phyloP scores from a whole-genome alignment of 2,329 filamentous ascomycete genomes.

The Exophiala calicioides region DNA sequence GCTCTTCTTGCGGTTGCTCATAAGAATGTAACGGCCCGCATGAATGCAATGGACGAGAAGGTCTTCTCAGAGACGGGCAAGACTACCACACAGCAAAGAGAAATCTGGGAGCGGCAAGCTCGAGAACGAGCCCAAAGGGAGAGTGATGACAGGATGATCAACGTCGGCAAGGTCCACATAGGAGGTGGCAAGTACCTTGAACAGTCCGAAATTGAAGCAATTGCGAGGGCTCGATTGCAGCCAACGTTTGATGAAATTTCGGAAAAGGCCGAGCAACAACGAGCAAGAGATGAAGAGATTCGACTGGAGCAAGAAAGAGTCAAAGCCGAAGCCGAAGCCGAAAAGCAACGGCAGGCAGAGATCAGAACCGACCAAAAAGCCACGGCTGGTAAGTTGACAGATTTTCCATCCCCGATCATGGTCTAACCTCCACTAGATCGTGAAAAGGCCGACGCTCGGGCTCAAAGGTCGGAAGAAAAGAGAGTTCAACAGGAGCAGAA shows the following conservation, averaged over 20 bases:
- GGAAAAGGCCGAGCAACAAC: slow-evolving; percentile 71
- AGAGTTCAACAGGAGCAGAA: slow-evolving; percentile 25
- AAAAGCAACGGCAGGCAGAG: slow-evolving; percentile 43
- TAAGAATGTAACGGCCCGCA: slow-evolving; percentile 76
- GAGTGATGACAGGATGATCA: slow-evolving; percentile 60
- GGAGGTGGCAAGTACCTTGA: slow-evolving; percentile 81
- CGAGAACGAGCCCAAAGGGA: slow-evolving; percentile 67
- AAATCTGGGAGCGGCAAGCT: slow-evolving; percentile 78
- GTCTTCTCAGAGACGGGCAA: slow-evolving; percentile 76
- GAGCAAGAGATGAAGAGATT: slow-evolving; percentile 64
- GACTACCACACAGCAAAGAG: slow-evolving; percentile 64
- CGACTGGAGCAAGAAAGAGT: slow-evolving; percentile 66
- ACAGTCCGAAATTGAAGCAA: slow-evolving; percentile 73
- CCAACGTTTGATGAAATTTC: slow-evolving; percentile 84
- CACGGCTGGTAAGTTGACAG: slow-evolving; percentile 44
- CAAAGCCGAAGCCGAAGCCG: slow-evolving; percentile 57
- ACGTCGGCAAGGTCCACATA: slow-evolving; percentile 64
- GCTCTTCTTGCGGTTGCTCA: slow-evolving; percentile 75
- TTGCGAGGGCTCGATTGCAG: slow-evolving; percentile 75
- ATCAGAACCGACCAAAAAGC: slow-evolving; percentile 40
- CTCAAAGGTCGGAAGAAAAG: slow-evolving; percentile 29
- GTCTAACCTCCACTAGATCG: slow-evolving; percentile 23
- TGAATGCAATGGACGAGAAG: slow-evolving; percentile 79
- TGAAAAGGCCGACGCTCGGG: slow-evolving; percentile 28
- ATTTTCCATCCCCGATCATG: neutral